These are phyloP conservation scores for Aquilaria yunnanensis DNA, from an alignment of 345 rosid species.

Conservation along the genomic window DNA sequence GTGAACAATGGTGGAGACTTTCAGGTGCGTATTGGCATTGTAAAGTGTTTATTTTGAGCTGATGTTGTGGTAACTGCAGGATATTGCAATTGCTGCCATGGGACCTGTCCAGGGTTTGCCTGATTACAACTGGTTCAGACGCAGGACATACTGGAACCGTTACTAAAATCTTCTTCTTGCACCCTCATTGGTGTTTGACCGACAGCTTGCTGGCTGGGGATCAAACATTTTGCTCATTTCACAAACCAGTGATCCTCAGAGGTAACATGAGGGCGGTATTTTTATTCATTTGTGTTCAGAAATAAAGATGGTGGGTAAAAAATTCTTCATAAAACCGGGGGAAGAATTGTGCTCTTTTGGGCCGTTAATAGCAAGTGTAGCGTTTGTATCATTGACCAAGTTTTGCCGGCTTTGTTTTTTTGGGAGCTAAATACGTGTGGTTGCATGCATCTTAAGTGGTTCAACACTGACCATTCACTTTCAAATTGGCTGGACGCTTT, in stretches of 20 bases:
- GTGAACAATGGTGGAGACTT: background rate
- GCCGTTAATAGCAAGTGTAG: background rate
- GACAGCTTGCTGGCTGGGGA: background rate
- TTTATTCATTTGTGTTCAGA: constrained; percentile 14
- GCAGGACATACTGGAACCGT: constrained; percentile 96
- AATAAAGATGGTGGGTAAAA: constrained; percentile 26
- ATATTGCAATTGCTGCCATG: constrained; percentile 89
- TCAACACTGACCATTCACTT: background rate
- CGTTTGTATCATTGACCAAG: background rate
- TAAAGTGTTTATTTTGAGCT: background rate
- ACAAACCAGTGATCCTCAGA: constrained; percentile 10
- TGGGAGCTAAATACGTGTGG: constrained; percentile 1
- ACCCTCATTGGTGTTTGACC: constrained; percentile 4
- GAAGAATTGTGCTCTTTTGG: background rate
- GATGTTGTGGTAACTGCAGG: constrained; percentile 35
- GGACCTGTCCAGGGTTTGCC: constrained; percentile 90
- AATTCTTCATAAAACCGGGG: constrained; percentile 13
- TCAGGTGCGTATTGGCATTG: background rate
- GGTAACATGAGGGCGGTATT: constrained; percentile 13
- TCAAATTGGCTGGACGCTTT: background rate
- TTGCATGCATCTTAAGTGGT: background rate
- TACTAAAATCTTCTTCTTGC: constrained; percentile 33
- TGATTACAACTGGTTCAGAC: constrained; percentile 98
- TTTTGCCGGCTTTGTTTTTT: background rate
- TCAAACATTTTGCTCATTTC: constrained; percentile 17